These are phyloP conservation scores for Murraya koenigii DNA, from an alignment of 345 rosid species.

Conservation along the genomic window DNA sequence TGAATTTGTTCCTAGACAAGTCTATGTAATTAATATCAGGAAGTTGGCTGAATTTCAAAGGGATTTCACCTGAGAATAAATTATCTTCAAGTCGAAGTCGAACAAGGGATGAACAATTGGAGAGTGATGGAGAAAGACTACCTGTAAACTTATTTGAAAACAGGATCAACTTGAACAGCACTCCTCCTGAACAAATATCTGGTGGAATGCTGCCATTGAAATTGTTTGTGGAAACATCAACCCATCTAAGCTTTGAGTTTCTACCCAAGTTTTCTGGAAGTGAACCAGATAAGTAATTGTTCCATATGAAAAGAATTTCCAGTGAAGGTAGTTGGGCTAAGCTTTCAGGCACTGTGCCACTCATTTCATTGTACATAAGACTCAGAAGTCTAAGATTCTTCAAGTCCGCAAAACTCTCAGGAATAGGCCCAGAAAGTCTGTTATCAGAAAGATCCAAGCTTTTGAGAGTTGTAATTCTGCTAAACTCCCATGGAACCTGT, in stretches of 20 bases:
- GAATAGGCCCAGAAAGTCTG: constrained; percentile 68
- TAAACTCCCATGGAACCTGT: constrained; percentile 63
- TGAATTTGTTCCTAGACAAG: constrained; percentile 69
- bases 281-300: constrained; percentile 72
- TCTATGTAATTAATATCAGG: constrained; percentile 75
- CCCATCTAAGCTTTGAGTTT: constrained; percentile 76
- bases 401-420: constrained; percentile 65
- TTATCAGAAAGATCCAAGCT: constrained; percentile 90
- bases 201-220: constrained; percentile 75
- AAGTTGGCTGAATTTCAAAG: constrained; percentile 53
- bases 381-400: constrained; percentile 72
- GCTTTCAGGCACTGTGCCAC: constrained; percentile 69
- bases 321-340: constrained; percentile 75
- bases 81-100: constrained; percentile 88
- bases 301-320: constrained; percentile 85
- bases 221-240: constrained; percentile 84
- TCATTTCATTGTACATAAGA: constrained; percentile 86
- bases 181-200: constrained; percentile 73
- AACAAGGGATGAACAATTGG: constrained; percentile 74
- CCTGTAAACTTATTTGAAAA: constrained; percentile 77
- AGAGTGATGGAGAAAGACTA: constrained; percentile 58
- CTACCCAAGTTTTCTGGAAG: constrained; percentile 76
- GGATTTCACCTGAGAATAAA: constrained; percentile 73
- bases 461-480: constrained; percentile 48
- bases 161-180: constrained; percentile 62